These are phyloP conservation scores for Lojkania enalia DNA, from an alignment of 2,329 filamentous ascomycete species.

Conservation along the genomic window DNA sequence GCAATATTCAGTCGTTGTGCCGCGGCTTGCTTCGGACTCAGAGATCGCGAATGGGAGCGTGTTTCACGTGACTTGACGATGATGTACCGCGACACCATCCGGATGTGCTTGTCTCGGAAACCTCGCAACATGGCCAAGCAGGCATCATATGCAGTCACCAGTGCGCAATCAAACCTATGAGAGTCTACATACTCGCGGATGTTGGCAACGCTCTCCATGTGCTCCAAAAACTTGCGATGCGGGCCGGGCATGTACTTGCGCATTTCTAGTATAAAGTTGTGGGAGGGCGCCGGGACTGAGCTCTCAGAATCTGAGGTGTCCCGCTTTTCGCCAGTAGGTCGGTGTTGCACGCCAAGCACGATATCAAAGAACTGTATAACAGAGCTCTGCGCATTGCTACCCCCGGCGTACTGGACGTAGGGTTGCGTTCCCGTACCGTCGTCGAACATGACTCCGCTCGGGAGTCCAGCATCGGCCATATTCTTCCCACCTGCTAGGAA, in stretches of 20 bases:
- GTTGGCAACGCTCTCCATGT: slow-evolving; percentile 79
- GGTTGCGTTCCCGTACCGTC: slow-evolving; percentile 68
- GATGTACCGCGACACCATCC: slow-evolving; percentile 94
- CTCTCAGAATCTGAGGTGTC: slow-evolving; percentile 45
- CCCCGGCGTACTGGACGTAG: slow-evolving; percentile 86
- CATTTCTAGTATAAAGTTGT: slow-evolving; percentile 98
- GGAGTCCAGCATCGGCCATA: slow-evolving; percentile 91
- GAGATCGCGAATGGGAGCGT: slow-evolving; percentile 64
- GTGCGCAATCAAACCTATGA: slow-evolving; percentile 62
- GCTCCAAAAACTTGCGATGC: slow-evolving; percentile 84
- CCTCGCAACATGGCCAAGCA: slow-evolving; percentile 78
- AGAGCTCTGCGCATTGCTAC: slow-evolving; percentile 96
- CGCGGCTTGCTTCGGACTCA: slow-evolving; percentile 56
- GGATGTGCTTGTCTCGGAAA: slow-evolving; percentile 92
- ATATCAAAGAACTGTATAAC: slow-evolving; percentile 98
- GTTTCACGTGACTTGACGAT: slow-evolving; percentile 82
- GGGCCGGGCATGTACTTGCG: slow-evolving; percentile 93
- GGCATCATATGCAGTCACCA: slow-evolving; percentile 85
- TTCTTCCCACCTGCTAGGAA: slow-evolving; percentile 97
- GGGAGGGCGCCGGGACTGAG: slow-evolving; percentile 55
- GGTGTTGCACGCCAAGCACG: slow-evolving; percentile 84
- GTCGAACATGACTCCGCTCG: slow-evolving; percentile 85
- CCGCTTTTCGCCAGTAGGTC: slow-evolving; percentile 77
- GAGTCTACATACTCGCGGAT: slow-evolving; percentile 79
- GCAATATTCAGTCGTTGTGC: slow-evolving; percentile 62